Conservation (phyloP, 1,284 basidiomycete species). For the Boletus austroedulis region DNA sequence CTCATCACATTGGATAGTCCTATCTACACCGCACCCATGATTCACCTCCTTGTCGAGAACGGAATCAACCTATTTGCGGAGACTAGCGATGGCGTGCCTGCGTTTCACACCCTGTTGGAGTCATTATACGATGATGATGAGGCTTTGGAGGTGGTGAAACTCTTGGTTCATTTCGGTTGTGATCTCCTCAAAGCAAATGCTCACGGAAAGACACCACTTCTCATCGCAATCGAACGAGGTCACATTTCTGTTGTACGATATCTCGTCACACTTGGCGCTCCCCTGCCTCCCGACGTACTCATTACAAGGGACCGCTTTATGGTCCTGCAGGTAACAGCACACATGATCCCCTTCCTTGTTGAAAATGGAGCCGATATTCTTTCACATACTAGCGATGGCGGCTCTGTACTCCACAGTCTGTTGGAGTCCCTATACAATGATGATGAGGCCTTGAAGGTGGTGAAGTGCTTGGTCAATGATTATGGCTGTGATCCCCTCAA, state of each 20-base stretch:
- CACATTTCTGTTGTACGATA: not conserved
- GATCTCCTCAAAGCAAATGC: too few relatives aligned
- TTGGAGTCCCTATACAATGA: not conserved
- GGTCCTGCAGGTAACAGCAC: too few relatives aligned
- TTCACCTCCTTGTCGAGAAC: too few relatives aligned
- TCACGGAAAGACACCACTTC: too few relatives aligned
- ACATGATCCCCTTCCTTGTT: not conserved
- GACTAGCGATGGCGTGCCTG: not conserved
- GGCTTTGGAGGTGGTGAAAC: too few relatives aligned
- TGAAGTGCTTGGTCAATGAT: not conserved
- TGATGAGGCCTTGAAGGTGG: not conserved
- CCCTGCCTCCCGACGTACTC: not conserved
- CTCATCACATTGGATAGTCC: too few relatives aligned
- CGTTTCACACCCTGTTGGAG: too few relatives aligned
- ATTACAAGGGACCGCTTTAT: too few relatives aligned
- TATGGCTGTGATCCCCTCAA: not conserved
- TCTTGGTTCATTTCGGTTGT: too few relatives aligned
- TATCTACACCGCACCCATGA: too few relatives aligned
- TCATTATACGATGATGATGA: too few relatives aligned
- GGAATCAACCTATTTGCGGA: too few relatives aligned
- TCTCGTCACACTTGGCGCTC: not conserved
- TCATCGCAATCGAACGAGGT: not conserved
- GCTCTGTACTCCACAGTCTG: not conserved
- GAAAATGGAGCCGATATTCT: not conserved
- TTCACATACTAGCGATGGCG: not conserved